A percentile compares a stretch with the other conserved stretches of the same genome.
These are phyloP conservation scores for Penicillium sumatraense DNA, from an alignment of 2,329 filamentous ascomycete genomes.

Conservation along the genomic window DNA sequence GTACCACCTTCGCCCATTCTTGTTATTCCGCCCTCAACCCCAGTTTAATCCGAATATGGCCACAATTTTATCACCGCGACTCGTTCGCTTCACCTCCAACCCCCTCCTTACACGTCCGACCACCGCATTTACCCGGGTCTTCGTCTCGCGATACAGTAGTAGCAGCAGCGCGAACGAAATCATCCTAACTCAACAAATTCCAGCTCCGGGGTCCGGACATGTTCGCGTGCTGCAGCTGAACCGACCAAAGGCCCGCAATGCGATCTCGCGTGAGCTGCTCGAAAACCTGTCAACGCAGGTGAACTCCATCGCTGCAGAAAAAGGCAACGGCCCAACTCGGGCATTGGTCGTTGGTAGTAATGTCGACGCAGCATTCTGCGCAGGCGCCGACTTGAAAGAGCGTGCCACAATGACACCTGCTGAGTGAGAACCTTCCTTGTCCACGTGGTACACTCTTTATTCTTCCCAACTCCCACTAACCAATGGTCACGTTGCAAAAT, in stretches of 20 bases:
- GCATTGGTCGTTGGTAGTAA: slow-evolving; percentile 84
- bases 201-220: slow-evolving; percentile 77
- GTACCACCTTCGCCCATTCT: neutral
- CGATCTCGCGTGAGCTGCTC: slow-evolving; percentile 81
- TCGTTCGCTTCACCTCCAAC: slow-evolving; percentile 31
- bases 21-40: slow-evolving; percentile 7
- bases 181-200: slow-evolving; percentile 73
- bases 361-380: slow-evolving; percentile 86
- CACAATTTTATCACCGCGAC: slow-evolving; percentile 38
- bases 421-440: slow-evolving; percentile 63
- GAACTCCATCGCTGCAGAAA: slow-evolving; percentile 68
- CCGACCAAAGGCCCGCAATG: slow-evolving; percentile 82
- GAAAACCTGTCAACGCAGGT: slow-evolving; percentile 73
- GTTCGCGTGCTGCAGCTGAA: slow-evolving; percentile 90
- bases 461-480: neutral
- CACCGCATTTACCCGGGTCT: slow-evolving; percentile 30
- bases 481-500: neutral
- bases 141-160: slow-evolving; percentile 41
- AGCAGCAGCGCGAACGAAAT: slow-evolving; percentile 37
- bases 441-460: neutral
- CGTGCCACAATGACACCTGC: slow-evolving; percentile 73
- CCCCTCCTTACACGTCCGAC: slow-evolving; percentile 19
- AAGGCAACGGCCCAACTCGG: slow-evolving; percentile 66
- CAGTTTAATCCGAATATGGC: slow-evolving; percentile 15
- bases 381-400: slow-evolving; percentile 93